These are phyloP conservation scores for Neonectria neomacrospora DNA, from an alignment of 2,329 filamentous ascomycete genomes.

Conservation along the genomic window DNA sequence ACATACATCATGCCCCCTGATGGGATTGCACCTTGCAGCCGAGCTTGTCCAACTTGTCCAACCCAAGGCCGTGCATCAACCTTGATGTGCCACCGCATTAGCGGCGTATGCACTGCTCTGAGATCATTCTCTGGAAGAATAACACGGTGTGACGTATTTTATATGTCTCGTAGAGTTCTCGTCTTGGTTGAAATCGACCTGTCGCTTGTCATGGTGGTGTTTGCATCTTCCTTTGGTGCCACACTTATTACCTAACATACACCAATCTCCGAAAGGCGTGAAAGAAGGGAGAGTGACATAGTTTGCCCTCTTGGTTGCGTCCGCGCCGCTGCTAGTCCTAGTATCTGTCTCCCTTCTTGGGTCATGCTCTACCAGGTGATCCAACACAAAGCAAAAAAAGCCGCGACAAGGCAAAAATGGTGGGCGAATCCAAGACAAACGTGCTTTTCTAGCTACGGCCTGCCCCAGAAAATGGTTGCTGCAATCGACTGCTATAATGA, in stretches of 20 bases:
- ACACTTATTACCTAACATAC: background rate
- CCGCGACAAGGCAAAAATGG: background rate
- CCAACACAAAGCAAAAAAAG: background rate
- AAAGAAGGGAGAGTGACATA: background rate
- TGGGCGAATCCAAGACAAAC: background rate
- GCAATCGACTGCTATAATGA: background rate
- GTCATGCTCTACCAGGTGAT: background rate
- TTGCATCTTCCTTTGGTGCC: background rate
- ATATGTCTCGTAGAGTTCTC: background rate
- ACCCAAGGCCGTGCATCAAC: background rate
- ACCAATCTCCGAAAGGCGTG: background rate
- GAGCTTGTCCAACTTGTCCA: background rate
- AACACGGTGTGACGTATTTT: background rate
- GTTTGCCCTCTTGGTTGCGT: background rate
- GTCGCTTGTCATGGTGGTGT: background rate
- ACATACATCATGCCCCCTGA: background rate
- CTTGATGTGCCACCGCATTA: slow-evolving; percentile 6
- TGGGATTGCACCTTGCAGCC: background rate
- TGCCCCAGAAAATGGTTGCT: background rate
- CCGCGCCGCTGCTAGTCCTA: background rate
- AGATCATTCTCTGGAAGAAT: background rate
- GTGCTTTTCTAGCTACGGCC: background rate
- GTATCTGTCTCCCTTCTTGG: background rate
- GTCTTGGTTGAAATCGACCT: background rate
- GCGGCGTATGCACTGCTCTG: background rate